Percentiles rank a stretch among this genome's conserved stretches.
Conservation (phyloP, 2,329 filamentous ascomycete species). For the Xylaria arbuscula region DNA sequence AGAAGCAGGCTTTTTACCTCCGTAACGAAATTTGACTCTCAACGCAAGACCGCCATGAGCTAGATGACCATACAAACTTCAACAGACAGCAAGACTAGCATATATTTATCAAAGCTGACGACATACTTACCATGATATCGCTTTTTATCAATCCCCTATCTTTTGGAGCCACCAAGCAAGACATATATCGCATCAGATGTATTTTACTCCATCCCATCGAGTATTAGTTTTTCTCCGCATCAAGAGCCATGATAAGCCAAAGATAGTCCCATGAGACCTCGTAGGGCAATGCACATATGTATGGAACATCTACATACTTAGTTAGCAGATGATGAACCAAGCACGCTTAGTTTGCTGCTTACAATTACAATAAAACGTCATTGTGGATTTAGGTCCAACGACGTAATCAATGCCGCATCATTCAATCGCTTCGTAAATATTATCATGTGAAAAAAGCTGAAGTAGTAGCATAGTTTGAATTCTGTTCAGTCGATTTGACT, state of each 20-base stretch:
- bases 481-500: not conserved
- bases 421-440: not conserved
- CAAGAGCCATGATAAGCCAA: not conserved
- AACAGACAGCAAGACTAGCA: slow-evolving; percentile 7
- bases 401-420: not conserved
- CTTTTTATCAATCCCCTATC: not conserved
- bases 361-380: not conserved
- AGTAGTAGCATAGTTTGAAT: not conserved
- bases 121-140: not conserved
- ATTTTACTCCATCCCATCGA: not conserved
- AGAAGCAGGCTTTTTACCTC: not conserved
- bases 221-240: not conserved
- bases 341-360: not conserved
- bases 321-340: not conserved
- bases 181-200: slow-evolving; percentile 1
- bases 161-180: not conserved
- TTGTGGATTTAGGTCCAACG: not conserved
- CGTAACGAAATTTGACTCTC: slow-evolving; percentile 1
- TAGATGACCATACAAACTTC: slow-evolving; percentile 1
- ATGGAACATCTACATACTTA: not conserved
- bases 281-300: not conserved
- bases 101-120: not conserved
- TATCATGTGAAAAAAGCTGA: not conserved
- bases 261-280: not conserved
- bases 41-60: not conserved